Percentiles rank a stretch among this genome's conserved stretches.
These are phyloP conservation scores for Neurospora sp. DNA, from an alignment of 495 filamentous ascomycete species.

Conservation along the genomic window DNA sequence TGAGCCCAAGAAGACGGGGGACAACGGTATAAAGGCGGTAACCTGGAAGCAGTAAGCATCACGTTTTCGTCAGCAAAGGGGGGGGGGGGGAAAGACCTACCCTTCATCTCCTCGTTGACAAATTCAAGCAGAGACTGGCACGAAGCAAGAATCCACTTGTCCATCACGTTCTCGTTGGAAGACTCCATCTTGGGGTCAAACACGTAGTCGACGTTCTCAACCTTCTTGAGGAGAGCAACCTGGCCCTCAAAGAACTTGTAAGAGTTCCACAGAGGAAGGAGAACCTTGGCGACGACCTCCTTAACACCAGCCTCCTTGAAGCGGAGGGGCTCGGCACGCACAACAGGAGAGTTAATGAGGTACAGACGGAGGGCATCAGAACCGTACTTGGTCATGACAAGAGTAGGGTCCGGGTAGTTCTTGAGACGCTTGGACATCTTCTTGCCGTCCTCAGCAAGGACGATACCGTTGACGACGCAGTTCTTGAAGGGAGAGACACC, in stretches of 20 bases:
- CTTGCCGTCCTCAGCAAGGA: constrained; percentile 89
- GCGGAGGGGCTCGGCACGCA: constrained; percentile 79
- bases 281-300: constrained; percentile 88
- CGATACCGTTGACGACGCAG: constrained; percentile 94
- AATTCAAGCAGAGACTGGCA: constrained; percentile 89
- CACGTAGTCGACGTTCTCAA: constrained; percentile 63
- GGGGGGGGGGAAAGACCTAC: constrained; percentile 23
- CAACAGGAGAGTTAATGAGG: constrained; percentile 94
- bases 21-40: constrained; percentile 94
- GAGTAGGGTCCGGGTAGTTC: constrained; percentile 86
- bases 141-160: constrained; percentile 88
- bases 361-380: constrained; percentile 92
- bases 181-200: constrained; percentile 69
- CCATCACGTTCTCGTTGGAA: constrained; percentile 87
- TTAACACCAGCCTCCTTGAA: constrained; percentile 94
- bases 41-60: constrained; percentile 25
- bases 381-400: constrained; percentile 82
- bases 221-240: constrained; percentile 84
- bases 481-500: constrained; percentile 88
- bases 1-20: constrained; percentile 73
- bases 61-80: not conserved
- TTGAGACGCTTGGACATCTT: constrained; percentile 99
- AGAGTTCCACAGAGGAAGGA: constrained; percentile 93
- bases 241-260: constrained; percentile 98
- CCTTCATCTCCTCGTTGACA: constrained; percentile 91